A percentile compares a stretch with the other conserved stretches of the same genome.
These are phyloP conservation scores for Colletotrichum simmondsii DNA, from an alignment of 2,329 filamentous ascomycete species.

Conservation along the genomic window DNA sequence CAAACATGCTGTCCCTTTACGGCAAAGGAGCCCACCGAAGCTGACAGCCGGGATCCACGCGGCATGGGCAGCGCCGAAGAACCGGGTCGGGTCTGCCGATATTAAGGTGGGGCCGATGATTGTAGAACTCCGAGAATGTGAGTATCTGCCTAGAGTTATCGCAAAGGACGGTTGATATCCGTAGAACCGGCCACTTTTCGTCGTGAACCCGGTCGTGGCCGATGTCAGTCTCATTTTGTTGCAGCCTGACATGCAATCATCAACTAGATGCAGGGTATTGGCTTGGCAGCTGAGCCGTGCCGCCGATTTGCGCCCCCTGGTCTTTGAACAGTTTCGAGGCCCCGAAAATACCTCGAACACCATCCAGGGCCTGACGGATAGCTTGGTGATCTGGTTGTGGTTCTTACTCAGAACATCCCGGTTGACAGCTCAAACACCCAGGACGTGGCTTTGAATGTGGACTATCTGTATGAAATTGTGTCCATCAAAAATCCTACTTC, in stretches of 20 bases:
- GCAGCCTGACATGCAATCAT: background rate
- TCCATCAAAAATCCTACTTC: background rate
- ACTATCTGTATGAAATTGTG: too few relatives aligned
- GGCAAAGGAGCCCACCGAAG: background rate
- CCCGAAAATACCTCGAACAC: constrained; percentile 2
- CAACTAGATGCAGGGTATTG: constrained; percentile 8
- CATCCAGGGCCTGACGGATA: background rate
- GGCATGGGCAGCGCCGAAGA: background rate
- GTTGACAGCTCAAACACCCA: constrained; percentile 10
- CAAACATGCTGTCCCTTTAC: too few relatives aligned
- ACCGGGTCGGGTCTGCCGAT: background rate
- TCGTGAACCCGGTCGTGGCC: background rate
- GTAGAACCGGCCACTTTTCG: background rate
- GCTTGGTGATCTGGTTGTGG: background rate
- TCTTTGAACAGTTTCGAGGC: background rate
- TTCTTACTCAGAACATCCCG: background rate
- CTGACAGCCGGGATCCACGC: background rate
- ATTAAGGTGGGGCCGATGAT: background rate
- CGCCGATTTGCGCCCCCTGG: background rate
- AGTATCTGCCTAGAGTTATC: background rate
- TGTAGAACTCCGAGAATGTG: background rate
- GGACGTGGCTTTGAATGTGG: background rate
- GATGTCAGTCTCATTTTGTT: background rate
- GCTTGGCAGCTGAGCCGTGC: constrained; percentile 23
- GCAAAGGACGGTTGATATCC: background rate